Base-by-base conservation (phyloP, 768 basidiomycete genomes). In the Suillus bovinus region DNA sequence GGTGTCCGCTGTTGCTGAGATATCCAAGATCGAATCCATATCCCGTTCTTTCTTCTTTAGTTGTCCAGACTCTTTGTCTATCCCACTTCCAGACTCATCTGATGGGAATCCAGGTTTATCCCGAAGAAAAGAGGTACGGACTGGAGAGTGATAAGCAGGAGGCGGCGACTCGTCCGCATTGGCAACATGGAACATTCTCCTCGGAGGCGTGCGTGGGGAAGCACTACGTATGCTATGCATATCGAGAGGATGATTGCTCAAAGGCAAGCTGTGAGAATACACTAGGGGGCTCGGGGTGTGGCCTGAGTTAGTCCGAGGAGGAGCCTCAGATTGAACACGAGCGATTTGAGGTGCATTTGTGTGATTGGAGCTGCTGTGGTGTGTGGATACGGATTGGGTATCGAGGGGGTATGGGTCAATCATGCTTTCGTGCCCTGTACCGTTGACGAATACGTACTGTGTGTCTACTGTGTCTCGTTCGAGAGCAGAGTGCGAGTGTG, bases 111-210 rank as follows among this genome's bases (percentile, higher is more conserved):
- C 66, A 20, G 64, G 66, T 33, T 70, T 70, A 64, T 74, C 71
- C 57, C 61, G 68, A 33, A 39, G 38, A 17, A 41, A 29, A 50
- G 44, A 52, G 16, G 49, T 60, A 58, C 59, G 62, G 17, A 57
- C 33, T 39, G 71, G 70, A 0, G 74, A 79, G 33, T 24, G 70
- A 47, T 84, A 84, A 2, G 84, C 81, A 4, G 84, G 82, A 0
- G 83, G 84, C 8, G 82, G 82, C 5, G 82, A 78, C 29, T 44
- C 10, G 66, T 71, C 62, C 3, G 71, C 73, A 65, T 84, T 84
- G 5, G 71, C 70, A 58, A 84, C 68, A 49, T 81, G 80, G 57
- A 79, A 80, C 20, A 76, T 66, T 54, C 81, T 70, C 58, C 75
- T 73, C 2, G 80, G 77, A 16, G 81, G 79, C 13, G 73, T 76